Percentiles rank a stretch among this genome's conserved stretches.
Conservation (phyloP, 2,329 filamentous ascomycete genomes). For the Claviceps pusilla region DNA sequence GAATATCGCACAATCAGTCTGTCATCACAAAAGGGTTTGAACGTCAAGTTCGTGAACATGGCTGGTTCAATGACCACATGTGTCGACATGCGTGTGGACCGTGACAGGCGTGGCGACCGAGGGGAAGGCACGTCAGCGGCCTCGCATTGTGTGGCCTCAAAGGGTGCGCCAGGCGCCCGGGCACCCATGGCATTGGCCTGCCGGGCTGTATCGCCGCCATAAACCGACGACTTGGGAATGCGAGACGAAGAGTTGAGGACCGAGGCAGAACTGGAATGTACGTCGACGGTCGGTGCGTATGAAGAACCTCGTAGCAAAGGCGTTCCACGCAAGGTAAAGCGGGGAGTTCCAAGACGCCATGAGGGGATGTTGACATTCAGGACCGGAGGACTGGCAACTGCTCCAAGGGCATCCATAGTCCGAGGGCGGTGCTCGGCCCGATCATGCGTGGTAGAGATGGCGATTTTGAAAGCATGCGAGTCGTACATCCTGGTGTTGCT, state of each 20-base stretch:
- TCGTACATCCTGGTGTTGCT: constrained; percentile 37
- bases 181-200: constrained; percentile 23
- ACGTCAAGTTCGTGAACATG: constrained; percentile 70
- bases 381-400: constrained; percentile 29
- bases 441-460: constrained; percentile 58
- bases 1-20: constrained; percentile 71
- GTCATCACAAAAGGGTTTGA: constrained; percentile 66
- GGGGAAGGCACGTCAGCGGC: constrained; percentile 19
- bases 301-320: constrained; percentile 69
- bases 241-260: constrained; percentile 24
- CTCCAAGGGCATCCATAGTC: constrained; percentile 43
- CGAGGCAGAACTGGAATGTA: constrained; percentile 46
- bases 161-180: constrained; percentile 20
- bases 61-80: constrained; percentile 47
- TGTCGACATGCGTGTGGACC: constrained; percentile 33
- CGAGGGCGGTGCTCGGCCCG: constrained; percentile 37
- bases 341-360: constrained; percentile 68
- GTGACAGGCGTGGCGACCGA: constrained; percentile 25
- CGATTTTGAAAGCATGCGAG: constrained; percentile 58
- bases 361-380: constrained; percentile 68
- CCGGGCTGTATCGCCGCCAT: constrained; percentile 14
- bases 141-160: constrained; percentile 7
- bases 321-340: constrained; percentile 63
- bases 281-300: constrained; percentile 60
- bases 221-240: constrained; percentile 11